phyloP scores from a whole-genome alignment of 129 eudicot species.

The Helianthus tuberosus region DNA sequence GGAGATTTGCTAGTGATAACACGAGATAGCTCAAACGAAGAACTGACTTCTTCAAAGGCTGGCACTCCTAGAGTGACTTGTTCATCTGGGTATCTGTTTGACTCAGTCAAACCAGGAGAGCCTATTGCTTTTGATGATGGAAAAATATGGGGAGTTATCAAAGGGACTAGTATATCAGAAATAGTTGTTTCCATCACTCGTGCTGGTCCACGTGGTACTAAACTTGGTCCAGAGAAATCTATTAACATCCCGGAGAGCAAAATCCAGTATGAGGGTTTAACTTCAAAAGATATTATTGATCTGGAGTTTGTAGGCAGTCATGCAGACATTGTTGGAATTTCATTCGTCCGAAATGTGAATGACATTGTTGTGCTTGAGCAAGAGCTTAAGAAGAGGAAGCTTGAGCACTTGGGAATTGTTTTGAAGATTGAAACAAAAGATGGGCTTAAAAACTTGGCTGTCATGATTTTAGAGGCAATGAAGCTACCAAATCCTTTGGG shows the following conservation, averaged over 20 bases:
- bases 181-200: constrained; percentile 71
- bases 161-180: constrained; percentile 69
- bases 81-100: constrained; percentile 75
- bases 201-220: constrained; percentile 65
- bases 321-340: constrained; percentile 83
- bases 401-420: constrained; percentile 51
- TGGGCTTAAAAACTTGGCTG: constrained; percentile 54
- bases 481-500: constrained; percentile 71
- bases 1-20: constrained; percentile 70
- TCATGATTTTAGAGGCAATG: constrained; percentile 73
- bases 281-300: constrained; percentile 76
- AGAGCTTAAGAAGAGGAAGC: constrained; percentile 55
- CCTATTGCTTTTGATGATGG: constrained; percentile 84
- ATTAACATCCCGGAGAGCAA: constrained; percentile 77
- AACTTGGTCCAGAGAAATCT: constrained; percentile 78
- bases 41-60: constrained; percentile 27
- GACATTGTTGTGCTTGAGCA: constrained; percentile 56
- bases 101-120: constrained; percentile 85
- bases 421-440: constrained; percentile 75
- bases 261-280: constrained; percentile 70
- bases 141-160: constrained; percentile 76
- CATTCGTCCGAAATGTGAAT: constrained; percentile 59
- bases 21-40: constrained; percentile 55
- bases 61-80: constrained; percentile 60
- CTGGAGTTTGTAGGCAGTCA: constrained; percentile 73